Base-by-base conservation (phyloP, 306 rosid genomes). In the Quercus mongolica region DNA sequence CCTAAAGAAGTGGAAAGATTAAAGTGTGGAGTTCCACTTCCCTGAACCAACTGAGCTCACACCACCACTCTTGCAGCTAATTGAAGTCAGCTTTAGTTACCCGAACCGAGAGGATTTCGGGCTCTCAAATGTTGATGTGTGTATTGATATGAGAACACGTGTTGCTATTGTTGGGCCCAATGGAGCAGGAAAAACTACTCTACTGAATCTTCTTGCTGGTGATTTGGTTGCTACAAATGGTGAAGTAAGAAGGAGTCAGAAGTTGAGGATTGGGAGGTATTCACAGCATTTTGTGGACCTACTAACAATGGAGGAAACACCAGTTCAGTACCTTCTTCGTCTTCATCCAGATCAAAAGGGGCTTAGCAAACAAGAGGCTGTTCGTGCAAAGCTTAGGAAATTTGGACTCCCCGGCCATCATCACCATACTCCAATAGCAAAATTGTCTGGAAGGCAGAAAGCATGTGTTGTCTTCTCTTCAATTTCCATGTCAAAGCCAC, bases 401-500 rank as follows among this genome's bases (percentile, higher is more conserved):
- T 35, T 35, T 35, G 41, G 41, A 35, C 41, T 35, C 56, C 92
- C 92, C 18, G 85, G 94, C 86, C 89, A 86, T 84, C 88, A 90
- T 79, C 94, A 90, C 74, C 94, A 86, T 49, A 88, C 87, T 18
- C 94, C 92, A 9, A 88, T 90, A 63, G 92, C 82, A 74, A 90
- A 90, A 76, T 73, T 90, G 72, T 90, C 90, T 14, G 90, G 92
- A 14, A 90, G 94, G 56, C 89, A 88, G 82, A 90, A 90, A 81
- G 41, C 94, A 12, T 76, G 94, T 18, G 97, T 92, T 75, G 94
- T 92, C 49, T 92, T 92, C 81, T 90, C 97, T 6, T 92, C 97
- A 3, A 92, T 92, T 79, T 92, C 97, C 78, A 92, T 92, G 97
- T 92, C 94, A 49, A 92, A 67, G 80, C 97, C 97, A 44, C 97